These are phyloP conservation scores for Colletotrichum scovillei DNA, from an alignment of 2,329 filamentous ascomycete genomes.

Conservation along the genomic window DNA sequence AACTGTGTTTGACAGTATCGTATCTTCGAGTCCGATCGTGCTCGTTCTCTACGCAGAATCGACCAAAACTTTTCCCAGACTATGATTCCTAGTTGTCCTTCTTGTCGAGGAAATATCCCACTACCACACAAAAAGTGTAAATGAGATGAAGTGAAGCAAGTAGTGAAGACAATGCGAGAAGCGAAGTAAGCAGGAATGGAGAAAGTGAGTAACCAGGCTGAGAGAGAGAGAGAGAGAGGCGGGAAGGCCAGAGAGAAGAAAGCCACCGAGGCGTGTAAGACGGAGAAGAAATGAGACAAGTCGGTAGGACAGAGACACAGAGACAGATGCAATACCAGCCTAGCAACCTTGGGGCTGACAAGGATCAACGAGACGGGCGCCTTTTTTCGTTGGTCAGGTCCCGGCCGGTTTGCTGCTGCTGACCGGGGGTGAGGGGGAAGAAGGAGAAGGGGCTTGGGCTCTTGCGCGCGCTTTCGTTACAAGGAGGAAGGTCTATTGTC, in stretches of 20 bases:
- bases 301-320: neutral
- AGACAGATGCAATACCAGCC: neutral
- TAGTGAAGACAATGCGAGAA: neutral
- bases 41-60: neutral
- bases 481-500: neutral
- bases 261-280: neutral
- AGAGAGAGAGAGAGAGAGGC: neutral
- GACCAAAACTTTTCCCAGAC: neutral
- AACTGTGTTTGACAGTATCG: neutral
- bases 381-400: slow-evolving; percentile 24
- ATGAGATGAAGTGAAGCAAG: neutral
- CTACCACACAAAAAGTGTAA: neutral
- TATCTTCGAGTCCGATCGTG: neutral
- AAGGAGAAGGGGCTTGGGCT: neutral
- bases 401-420: slow-evolving; percentile 21
- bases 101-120: neutral
- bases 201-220: neutral
- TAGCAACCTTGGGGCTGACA: neutral
- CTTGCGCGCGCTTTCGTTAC: neutral
- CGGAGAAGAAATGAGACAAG: neutral
- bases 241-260: neutral
- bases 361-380: neutral
- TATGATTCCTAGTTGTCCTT: neutral
- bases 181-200: neutral
- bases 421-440: neutral